Evolutionary conservation across 208 protist genomes (phyloP), one percentile per base, ranked within the genome.

Genomic region (Leishmania arabica): DNA sequence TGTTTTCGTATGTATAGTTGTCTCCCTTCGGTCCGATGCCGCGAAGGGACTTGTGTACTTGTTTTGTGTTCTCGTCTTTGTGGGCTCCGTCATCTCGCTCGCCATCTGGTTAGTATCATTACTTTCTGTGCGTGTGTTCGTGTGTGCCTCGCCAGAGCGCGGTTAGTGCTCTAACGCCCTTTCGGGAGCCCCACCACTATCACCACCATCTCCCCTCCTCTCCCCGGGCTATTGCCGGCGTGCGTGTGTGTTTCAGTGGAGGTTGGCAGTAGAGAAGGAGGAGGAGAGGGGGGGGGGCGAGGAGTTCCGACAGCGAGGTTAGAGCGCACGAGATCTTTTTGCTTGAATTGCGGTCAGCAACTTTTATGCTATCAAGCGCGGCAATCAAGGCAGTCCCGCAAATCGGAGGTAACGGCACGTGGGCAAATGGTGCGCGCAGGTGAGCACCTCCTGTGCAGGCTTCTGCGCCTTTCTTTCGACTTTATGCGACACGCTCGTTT

Each of bases 401-500:
- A 64, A 13, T 6, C 27, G 27, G 58, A 64, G 58, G 58, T 34
- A 31, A 15, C 27, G 27, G 27, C 58, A 24, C 58, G 58, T 31
- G 31, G 64, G 45, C 19, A 27, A 45, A 27, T 27, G 37, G 6
- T 74, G 17, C 21, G 53, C 71, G 58, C 60, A 53, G 71, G 58
- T 73, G 70, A 83, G 69, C 72, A 60, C 68, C 45, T 81, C n/a
- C 60, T n/a, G 9, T 70, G 31, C n/a, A 71, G 19, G 5, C 24
- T 40, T 49, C 34, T 13, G 40, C 66, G 40, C 8, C 66, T 27
- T 79, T 73, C 66, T 62, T 31, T 40, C 13, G 19, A 73, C 15
- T 34, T 3, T 78, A 8, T 19, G 70, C 11, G 19, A 19, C 66
- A 71, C 17, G 6, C 24, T 56, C 37, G 9, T 37, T 56, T 49